Evolutionary conservation across 2,329 filamentous ascomycete species (phyloP).

Genomic region (Trichoderma pleuroti): DNA sequence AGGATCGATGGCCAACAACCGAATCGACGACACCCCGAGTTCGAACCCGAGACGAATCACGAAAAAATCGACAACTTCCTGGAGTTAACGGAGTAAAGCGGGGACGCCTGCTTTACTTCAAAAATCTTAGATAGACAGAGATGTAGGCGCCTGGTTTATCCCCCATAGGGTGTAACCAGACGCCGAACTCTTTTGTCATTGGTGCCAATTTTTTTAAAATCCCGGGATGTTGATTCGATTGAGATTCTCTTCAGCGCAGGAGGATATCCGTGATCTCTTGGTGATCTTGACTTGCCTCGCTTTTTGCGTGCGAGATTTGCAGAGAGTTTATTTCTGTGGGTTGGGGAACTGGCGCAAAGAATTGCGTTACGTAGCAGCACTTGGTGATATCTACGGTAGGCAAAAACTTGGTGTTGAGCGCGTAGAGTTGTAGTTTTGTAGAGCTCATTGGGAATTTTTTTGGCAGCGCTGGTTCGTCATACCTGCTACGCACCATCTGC

Average conservation of each 20-base stretch:
- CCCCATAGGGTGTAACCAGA: constrained; percentile 5
- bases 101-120: not conserved
- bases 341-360: not conserved
- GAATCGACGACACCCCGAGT: constrained; percentile 3
- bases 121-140: constrained; percentile 21
- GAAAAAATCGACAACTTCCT: not conserved
- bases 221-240: not conserved
- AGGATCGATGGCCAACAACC: not conserved
- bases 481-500: not conserved
- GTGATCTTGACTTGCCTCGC: not conserved
- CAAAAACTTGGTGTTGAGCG: not conserved
- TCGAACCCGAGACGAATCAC: not conserved
- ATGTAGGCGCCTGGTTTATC: constrained; percentile 25
- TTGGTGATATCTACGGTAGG: not conserved
- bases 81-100: not conserved
- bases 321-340: not conserved
- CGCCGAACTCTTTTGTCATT: constrained; percentile 31
- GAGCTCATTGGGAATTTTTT: not conserved
- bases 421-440: not conserved
- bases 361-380: not conserved
- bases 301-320: not conserved
- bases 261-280: not conserved
- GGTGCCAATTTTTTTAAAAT: not conserved
- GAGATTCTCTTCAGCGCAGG: not conserved
- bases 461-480: not conserved